Evolutionary conservation across 1,284 basidiomycete genomes (phyloP).

Genomic region (Porphyrellus sp.): DNA sequence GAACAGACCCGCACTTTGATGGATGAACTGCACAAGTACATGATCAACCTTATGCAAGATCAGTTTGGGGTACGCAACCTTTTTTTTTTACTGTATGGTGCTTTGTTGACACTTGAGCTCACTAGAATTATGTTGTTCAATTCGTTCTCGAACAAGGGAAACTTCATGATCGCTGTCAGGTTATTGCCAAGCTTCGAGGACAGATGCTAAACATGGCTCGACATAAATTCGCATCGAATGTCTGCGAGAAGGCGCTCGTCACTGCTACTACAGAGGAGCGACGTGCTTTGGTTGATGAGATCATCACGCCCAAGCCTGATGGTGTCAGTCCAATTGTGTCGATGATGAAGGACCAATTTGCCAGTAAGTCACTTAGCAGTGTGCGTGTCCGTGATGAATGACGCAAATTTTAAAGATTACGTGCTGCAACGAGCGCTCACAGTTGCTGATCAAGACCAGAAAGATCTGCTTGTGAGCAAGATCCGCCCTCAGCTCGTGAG

Average conservation of each 20-base stretch:
- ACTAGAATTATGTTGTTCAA: constrained; percentile 91
- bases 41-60: constrained; percentile 75
- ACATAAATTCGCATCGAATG: constrained; percentile 97
- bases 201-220: constrained; percentile 77
- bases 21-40: constrained; percentile 79
- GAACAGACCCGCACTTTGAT: constrained; percentile 71
- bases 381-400: constrained; percentile 1
- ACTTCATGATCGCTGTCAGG: constrained; percentile 62
- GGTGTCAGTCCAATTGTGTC: constrained; percentile 61
- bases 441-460: constrained; percentile 72
- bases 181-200: constrained; percentile 74
- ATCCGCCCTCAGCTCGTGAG: constrained; percentile 65
- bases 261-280: constrained; percentile 64
- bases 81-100: neutral
- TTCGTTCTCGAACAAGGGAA: constrained; percentile 85
- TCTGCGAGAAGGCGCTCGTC: constrained; percentile 89
- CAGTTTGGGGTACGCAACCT: constrained; percentile 75
- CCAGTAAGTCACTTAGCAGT: constrained; percentile 54
- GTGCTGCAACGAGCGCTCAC: constrained; percentile 75
- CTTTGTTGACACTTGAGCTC: constrained; percentile 5
- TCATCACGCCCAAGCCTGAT: constrained; percentile 65
- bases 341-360: constrained; percentile 92
- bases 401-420: constrained; percentile 57
- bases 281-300: constrained; percentile 74
- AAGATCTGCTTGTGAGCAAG: constrained; percentile 57